phyloP scores from a whole-genome alignment of 2,329 filamentous ascomycete species.

The Aureobasidium namibiae region DNA sequence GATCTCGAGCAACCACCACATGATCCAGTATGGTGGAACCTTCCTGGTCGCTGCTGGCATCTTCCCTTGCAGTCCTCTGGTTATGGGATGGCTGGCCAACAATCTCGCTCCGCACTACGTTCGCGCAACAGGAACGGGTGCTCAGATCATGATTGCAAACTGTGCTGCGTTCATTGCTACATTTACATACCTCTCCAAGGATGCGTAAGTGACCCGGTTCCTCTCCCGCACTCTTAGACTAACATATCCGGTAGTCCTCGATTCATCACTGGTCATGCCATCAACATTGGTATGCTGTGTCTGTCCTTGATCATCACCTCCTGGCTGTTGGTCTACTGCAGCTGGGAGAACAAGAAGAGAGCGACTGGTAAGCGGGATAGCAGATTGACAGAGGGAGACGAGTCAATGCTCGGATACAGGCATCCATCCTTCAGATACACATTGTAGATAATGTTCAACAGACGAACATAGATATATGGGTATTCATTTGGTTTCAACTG shows the following conservation, averaged over 20 bases:
- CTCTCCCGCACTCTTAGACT: background rate
- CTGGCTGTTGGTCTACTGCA: slow-evolving; percentile 27
- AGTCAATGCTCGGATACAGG: slow-evolving; percentile 29
- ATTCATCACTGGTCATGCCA: slow-evolving; percentile 31
- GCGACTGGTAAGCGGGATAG: slow-evolving; percentile 27
- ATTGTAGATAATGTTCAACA: background rate
- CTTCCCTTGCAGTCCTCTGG: slow-evolving; percentile 25
- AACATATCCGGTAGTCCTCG: slow-evolving; percentile 21
- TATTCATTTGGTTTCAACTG: too few relatives aligned
- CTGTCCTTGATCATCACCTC: slow-evolving; percentile 24
- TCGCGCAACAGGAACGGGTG: slow-evolving; percentile 28
- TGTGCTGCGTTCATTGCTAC: slow-evolving; percentile 32
- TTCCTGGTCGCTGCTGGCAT: slow-evolving; percentile 28
- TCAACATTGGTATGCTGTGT: slow-evolving; percentile 29
- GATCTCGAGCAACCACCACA: slow-evolving; percentile 23
- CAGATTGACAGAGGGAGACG: slow-evolving; percentile 23
- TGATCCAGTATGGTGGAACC: slow-evolving; percentile 30
- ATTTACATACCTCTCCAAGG: slow-evolving; percentile 32
- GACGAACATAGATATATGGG: too few relatives aligned
- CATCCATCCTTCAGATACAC: slow-evolving; percentile 33
- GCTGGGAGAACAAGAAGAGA: slow-evolving; percentile 32
- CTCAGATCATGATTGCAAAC: slow-evolving; percentile 31
- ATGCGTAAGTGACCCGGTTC: slow-evolving; percentile 27
- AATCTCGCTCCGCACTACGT: slow-evolving; percentile 32
- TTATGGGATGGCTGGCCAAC: slow-evolving; percentile 31